Conservation (phyloP, 345 rosid genomes). For the Murraya koenigii region DNA sequence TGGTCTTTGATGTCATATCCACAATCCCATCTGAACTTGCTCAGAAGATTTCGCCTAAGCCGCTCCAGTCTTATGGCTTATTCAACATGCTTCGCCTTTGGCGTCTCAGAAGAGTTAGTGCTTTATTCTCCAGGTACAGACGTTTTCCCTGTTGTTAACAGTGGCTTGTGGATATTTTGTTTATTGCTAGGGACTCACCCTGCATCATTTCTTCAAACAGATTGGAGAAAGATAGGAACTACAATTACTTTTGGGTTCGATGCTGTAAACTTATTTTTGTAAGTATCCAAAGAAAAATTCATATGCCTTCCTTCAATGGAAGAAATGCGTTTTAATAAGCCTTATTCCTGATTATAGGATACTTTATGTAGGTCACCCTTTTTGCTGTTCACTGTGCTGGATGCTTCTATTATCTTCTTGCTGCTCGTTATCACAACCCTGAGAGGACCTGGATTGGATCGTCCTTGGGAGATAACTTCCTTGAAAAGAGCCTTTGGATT, state of each 20-base stretch:
- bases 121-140: conserved; percentile 78
- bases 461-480: conserved; percentile 37
- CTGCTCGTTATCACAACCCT: conserved; percentile 60
- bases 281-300: conserved; percentile 29
- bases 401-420: conserved; percentile 86
- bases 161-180: neutral
- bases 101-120: conserved; percentile 97
- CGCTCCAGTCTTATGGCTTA: conserved; percentile 53
- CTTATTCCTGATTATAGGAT: conserved; percentile 2
- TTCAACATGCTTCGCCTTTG: conserved; percentile 96
- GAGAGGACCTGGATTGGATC: conserved; percentile 73
- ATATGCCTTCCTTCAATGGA: neutral
- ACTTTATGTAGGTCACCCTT: conserved; percentile 65
- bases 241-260: conserved; percentile 93
- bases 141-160: neutral
- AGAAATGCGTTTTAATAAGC: neutral
- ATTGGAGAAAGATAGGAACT: conserved; percentile 89
- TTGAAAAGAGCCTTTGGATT: conserved; percentile 49
- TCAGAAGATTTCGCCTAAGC: conserved; percentile 49
- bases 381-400: conserved; percentile 90
- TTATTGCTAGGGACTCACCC: neutral
- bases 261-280: conserved; percentile 89
- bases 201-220: conserved; percentile 34
- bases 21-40: conserved; percentile 78
- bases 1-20: conserved; percentile 70